Conservation (phyloP, 176 grass and related monocot species). For the Thalia dealbata region DNA sequence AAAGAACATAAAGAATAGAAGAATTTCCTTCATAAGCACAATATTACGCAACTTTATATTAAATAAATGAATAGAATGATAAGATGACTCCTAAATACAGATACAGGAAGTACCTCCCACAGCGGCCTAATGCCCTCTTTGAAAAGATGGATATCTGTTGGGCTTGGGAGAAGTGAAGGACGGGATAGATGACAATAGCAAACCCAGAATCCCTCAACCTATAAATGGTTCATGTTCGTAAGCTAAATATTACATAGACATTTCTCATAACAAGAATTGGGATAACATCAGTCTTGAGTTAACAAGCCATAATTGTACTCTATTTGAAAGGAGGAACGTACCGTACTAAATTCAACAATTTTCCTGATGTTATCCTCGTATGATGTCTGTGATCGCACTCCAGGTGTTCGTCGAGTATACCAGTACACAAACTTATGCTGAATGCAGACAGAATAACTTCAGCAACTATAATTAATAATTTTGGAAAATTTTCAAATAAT, state of each 20-base stretch:
- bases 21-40: background rate
- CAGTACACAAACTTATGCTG: constrained; percentile 88
- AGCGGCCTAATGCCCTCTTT: constrained; percentile 91
- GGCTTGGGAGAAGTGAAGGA: constrained; percentile 50
- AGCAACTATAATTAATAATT: background rate
- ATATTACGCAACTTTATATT: background rate
- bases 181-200: constrained; percentile 92
- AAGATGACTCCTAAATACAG: background rate
- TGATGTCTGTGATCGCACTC: constrained; percentile 52
- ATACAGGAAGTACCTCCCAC: constrained; percentile 66
- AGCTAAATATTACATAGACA: constrained; percentile 5
- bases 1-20: background rate
- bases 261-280: constrained; percentile 4
- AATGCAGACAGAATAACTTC: background rate
- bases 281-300: background rate
- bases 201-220: constrained; percentile 97
- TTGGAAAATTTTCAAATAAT: constrained; percentile 3
- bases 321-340: constrained; percentile 21
- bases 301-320: background rate
- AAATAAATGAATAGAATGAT: background rate
- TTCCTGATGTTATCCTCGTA: constrained; percentile 98
- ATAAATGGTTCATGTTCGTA: constrained; percentile 12
- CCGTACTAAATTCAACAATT: constrained; percentile 82
- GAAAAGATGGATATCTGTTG: constrained; percentile 92
- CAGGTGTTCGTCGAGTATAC: constrained; percentile 77